Conservation (phyloP, 1,284 basidiomycete genomes). For the Cutaneotrichosporon sp. region DNA sequence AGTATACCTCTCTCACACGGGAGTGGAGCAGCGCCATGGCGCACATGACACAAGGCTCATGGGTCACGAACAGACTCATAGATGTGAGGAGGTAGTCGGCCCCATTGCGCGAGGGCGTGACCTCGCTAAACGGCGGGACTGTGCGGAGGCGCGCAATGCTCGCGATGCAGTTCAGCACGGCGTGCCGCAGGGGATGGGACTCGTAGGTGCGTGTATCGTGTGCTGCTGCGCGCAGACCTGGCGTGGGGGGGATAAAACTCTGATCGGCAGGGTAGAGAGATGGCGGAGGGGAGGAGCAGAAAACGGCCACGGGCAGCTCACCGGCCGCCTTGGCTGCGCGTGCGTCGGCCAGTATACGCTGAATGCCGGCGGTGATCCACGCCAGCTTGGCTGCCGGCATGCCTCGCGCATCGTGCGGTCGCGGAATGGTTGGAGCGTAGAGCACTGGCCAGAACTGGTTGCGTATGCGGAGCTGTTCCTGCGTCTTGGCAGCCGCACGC, state of each 20-base stretch:
- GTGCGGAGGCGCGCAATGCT: slow-evolving; percentile 52
- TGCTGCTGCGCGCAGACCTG: slow-evolving; percentile 48
- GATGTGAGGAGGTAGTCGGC: slow-evolving; percentile 79
- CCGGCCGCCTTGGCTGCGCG: slow-evolving; percentile 51
- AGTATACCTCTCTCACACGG: slow-evolving; percentile 76
- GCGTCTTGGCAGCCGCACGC: slow-evolving; percentile 63
- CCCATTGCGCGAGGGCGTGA: slow-evolving; percentile 54
- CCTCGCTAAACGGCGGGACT: slow-evolving; percentile 46
- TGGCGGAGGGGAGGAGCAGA: slow-evolving; percentile 62
- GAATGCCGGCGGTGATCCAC: slow-evolving; percentile 71
- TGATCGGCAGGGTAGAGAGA: slow-evolving; percentile 44
- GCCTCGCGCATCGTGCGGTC: slow-evolving; percentile 52
- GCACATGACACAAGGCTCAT: slow-evolving; percentile 95
- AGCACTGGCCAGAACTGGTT: slow-evolving; percentile 73
- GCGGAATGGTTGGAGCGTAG: slow-evolving; percentile 64
- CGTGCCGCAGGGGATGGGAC: slow-evolving; percentile 73
- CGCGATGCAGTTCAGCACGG: slow-evolving; percentile 70
- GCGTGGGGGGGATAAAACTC: slow-evolving; percentile 53
- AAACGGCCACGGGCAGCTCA: slow-evolving; percentile 73
- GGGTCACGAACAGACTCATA: slow-evolving; percentile 74
- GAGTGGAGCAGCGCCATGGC: slow-evolving; percentile 89
- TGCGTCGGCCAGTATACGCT: slow-evolving; percentile 55
- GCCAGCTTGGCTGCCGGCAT: slow-evolving; percentile 63
- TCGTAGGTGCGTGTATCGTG: slow-evolving; percentile 65
- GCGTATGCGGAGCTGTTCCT: slow-evolving; percentile 62